Evolutionary conservation across 148 eudicot species (phyloP).

Genomic region (Vaccinium darrowii): DNA sequence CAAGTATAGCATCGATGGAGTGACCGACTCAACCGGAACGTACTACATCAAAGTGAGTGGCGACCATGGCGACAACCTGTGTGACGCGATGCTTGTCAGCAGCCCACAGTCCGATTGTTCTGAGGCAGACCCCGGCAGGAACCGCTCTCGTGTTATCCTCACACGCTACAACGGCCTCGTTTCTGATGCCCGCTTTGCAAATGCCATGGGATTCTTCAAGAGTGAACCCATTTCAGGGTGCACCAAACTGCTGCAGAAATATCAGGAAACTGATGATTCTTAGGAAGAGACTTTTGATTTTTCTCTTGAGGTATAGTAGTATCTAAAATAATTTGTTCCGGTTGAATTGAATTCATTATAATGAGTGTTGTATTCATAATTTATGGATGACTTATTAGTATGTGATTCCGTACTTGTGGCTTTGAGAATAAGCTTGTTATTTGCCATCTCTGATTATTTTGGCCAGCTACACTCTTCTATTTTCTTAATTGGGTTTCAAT

Average conservation of each 20-base stretch:
- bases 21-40: constrained; percentile 39
- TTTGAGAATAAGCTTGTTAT: not conserved
- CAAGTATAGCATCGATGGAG: constrained; percentile 25
- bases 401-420: not conserved
- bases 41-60: constrained; percentile 40
- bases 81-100: constrained; percentile 47
- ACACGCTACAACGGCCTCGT: constrained; percentile 60
- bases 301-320: not conserved
- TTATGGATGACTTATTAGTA: not conserved
- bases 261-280: constrained; percentile 43
- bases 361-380: not conserved
- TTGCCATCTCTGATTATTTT: not conserved
- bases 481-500: not conserved
- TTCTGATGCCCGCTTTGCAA: constrained; percentile 47
- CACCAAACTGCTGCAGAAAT: constrained; percentile 42
- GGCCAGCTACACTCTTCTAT: not conserved
- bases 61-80: constrained; percentile 55
- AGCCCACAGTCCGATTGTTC: constrained; percentile 49
- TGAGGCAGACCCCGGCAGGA: constrained; percentile 41
- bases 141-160: constrained; percentile 55
- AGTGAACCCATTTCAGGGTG: constrained; percentile 52
- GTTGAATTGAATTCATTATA: not conserved
- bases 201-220: constrained; percentile 60
- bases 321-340: not conserved
- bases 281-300: constrained; percentile 7